phyloP scores from a whole-genome alignment of 441 rosid species.

The Aleurites moluccanus region DNA sequence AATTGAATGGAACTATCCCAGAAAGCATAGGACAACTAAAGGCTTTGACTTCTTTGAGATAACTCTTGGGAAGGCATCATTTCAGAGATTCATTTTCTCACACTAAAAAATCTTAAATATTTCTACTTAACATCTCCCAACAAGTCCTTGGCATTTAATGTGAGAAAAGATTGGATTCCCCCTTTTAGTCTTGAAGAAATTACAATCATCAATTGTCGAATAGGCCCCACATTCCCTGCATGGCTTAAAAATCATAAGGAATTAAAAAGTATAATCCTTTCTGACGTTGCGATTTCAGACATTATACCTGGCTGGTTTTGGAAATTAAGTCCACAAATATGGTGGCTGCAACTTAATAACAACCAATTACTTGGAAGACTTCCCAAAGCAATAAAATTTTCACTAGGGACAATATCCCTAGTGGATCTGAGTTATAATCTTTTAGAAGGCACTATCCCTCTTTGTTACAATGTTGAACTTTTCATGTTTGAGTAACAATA shows the following conservation, averaged over 20 bases:
- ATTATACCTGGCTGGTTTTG: conserved; percentile 22
- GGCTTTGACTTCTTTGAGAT: conserved; percentile 5
- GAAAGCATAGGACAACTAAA: conserved; percentile 18
- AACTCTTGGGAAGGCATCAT: conserved; percentile 14
- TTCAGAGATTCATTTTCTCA: conserved; percentile 18
- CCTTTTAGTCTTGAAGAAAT: conserved; percentile 11
- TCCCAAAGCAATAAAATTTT: conserved; percentile 11
- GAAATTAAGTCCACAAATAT: not conserved
- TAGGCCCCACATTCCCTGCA: conserved; percentile 5
- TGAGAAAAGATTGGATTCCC: conserved; percentile 16
- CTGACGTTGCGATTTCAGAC: conserved; percentile 14
- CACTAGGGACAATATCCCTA: not conserved
- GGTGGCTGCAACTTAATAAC: conserved; percentile 20
- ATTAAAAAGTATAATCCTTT: not conserved
- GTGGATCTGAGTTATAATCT: conserved; percentile 25
- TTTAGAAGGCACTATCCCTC: conserved; percentile 21
- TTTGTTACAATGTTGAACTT: conserved; percentile 9
- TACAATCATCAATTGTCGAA: not conserved
- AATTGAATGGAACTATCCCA: conserved; percentile 17
- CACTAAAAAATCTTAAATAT: conserved; percentile 3
- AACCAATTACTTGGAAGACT: conserved; percentile 26
- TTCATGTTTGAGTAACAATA: conserved; percentile 8
- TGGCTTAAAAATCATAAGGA: not conserved
- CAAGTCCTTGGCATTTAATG: conserved; percentile 10
- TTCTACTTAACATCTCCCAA: conserved; percentile 2